A percentile compares a stretch with the other conserved stretches of the same genome.
phyloP scores from a whole-genome alignment of 1,284 basidiomycete species.

The Gomphus bonarii region DNA sequence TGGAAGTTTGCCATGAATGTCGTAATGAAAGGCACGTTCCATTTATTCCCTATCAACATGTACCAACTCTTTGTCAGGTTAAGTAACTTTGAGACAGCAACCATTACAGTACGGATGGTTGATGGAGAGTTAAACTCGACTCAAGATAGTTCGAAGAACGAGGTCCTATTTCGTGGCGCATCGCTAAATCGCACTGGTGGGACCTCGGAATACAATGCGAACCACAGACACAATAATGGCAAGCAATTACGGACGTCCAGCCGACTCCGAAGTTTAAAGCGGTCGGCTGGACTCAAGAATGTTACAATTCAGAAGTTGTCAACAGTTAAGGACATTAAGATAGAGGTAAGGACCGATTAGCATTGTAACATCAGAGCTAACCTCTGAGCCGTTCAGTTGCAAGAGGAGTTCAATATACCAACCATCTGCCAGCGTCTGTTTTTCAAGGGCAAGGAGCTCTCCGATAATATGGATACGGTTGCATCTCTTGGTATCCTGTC shows the following conservation, averaged over 20 bases:
- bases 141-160: background rate
- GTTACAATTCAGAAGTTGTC: constrained; percentile 52
- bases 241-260: constrained; percentile 3
- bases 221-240: background rate
- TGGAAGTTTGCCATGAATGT: constrained; percentile 51
- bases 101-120: background rate
- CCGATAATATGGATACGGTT: constrained; percentile 51
- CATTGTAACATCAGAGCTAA: background rate
- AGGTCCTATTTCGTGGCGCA: background rate
- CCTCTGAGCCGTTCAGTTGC: constrained; percentile 30
- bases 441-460: constrained; percentile 49
- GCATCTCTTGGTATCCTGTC: constrained; percentile 49
- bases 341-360: constrained; percentile 38
- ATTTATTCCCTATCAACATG: background rate
- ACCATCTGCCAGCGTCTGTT: constrained; percentile 67
- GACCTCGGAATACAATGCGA: background rate
- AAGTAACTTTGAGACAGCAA: constrained; percentile 23
- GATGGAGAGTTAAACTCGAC: background rate
- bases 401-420: constrained; percentile 50
- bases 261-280: background rate
- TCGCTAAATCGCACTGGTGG: background rate
- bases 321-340: constrained; percentile 67
- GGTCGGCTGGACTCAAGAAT: constrained; percentile 28
- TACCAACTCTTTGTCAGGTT: constrained; percentile 30
- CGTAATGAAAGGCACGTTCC: constrained; percentile 41